These are phyloP conservation scores for Aphanomyces euteiches DNA, from an alignment of 352 stramenopile species.

Conservation along the genomic window DNA sequence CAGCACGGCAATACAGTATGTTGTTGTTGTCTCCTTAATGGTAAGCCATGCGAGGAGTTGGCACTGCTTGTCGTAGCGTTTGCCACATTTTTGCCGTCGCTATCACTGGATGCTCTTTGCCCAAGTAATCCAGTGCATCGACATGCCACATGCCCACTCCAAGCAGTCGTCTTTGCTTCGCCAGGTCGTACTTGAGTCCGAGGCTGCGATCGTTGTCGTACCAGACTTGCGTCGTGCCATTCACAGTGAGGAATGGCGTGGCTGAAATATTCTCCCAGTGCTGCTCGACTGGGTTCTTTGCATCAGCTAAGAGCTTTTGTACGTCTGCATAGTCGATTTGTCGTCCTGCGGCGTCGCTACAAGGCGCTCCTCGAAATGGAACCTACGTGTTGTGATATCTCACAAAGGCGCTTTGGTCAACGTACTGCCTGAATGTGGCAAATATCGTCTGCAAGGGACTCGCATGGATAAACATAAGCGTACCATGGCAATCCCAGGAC, in stretches of 20 bases:
- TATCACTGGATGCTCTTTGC: neutral
- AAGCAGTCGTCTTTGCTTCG: conserved; percentile 44
- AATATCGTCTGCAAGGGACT: conserved; percentile 31
- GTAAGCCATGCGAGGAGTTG: neutral
- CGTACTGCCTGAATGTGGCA: neutral
- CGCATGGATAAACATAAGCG: conserved; percentile 83
- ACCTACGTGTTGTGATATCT: conserved; percentile 28
- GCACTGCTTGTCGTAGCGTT: conserved; percentile 13
- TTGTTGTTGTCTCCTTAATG: too few relatives aligned
- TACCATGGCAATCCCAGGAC: conserved; percentile 91
- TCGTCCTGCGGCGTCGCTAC: conserved; percentile 62
- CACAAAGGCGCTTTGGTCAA: neutral
- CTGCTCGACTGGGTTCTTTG: conserved; percentile 14
- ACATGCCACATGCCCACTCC: conserved; percentile 82
- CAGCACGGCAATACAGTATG: too few relatives aligned
- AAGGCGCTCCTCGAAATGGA: conserved; percentile 69
- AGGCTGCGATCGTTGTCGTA: conserved; percentile 69
- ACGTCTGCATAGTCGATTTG: conserved; percentile 65
- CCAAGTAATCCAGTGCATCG: conserved; percentile 62
- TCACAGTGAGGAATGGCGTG: conserved; percentile 48
- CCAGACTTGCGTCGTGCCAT: conserved; percentile 51
- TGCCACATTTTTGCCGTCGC: conserved; percentile 13
- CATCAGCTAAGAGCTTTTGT: conserved; percentile 39
- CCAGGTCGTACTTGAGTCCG: conserved; percentile 52
- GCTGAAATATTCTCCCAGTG: conserved; percentile 57